Evolutionary conservation across 192 early-diverging fungal species (phyloP).

Genomic region (Dissophora globulifera): DNA sequence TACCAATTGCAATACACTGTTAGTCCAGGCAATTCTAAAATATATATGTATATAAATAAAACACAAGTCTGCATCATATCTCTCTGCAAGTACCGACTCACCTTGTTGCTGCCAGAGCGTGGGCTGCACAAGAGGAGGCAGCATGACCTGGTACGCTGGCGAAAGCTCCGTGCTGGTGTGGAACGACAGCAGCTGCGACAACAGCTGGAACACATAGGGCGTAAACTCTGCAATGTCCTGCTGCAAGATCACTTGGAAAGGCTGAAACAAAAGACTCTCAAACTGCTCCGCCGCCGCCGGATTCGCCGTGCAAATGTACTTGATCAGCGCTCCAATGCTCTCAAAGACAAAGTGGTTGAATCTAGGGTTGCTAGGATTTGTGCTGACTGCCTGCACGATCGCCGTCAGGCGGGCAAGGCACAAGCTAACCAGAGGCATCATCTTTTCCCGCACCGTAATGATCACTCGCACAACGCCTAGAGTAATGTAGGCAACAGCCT

Average conservation of each 20-base stretch:
- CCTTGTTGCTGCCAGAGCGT: constrained; percentile 87
- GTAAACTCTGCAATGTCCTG: constrained; percentile 89
- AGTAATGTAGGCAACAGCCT: too few species aligned
- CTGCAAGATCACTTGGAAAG: constrained; percentile 89
- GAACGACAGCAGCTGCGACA: constrained; percentile 86
- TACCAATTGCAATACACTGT: constrained; percentile 17
- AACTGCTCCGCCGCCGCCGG: constrained; percentile 78
- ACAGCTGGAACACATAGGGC: constrained; percentile 97
- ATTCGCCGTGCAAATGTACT: constrained; percentile 84
- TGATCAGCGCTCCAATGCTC: constrained; percentile 85
- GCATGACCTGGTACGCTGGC: constrained; percentile 74
- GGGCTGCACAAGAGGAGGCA: constrained; percentile 86
- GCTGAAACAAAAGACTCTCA: constrained; percentile 86
- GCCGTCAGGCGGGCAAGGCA: constrained; percentile 79
- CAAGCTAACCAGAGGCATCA: constrained; percentile 75
- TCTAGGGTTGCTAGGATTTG: constrained; percentile 96
- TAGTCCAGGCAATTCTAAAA: too few species aligned
- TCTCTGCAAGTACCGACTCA: constrained; percentile 11
- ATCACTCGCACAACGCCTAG: constrained; percentile 87
- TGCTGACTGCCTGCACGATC: constrained; percentile 85
- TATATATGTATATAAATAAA: too few species aligned
- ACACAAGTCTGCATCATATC: neutral
- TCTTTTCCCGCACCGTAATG: constrained; percentile 77
- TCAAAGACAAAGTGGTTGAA: constrained; percentile 99
- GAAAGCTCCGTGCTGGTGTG: constrained; percentile 76